Evolutionary conservation across 2,329 filamentous ascomycete species (phyloP), one percentile per base, ranked within the genome.

Genomic region (Botrytis fabae): DNA sequence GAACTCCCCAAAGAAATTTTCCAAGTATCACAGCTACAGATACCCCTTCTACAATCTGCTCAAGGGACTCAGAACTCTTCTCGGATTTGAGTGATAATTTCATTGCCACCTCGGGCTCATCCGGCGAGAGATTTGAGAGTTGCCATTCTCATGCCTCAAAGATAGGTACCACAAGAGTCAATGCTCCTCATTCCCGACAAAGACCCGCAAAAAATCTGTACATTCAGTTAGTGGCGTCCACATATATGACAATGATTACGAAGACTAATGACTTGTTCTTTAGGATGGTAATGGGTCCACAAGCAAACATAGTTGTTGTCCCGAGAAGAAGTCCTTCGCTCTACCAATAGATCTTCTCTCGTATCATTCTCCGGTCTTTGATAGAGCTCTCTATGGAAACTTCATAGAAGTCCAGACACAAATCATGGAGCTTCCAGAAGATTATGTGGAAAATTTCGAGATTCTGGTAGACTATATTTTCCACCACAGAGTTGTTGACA

Each of bases 281-380:
- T 38, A 69, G 65, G 16, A 69, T 69, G 57, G n/a, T 62, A 3
- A 7, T 16, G 25, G 68, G 74, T 18, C 70, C 75, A 2, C 70
- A 40, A 44, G 71, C 75, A 20, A 61, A 74, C 1, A 18, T 78
- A 32, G 38, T 72, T 35, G 73, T 77, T n/a, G 76, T 25, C 22
- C 65, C 3, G n/a, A 72, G 7, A 75, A 72, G 61, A 75, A 75
- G 38, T 57, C 71, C 22, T 77, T 73, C 40, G 46, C 14, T 1
- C 46, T 77, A 20, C 74, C 75, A 6, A 76, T 74, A 48, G 22
- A 54, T 2, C 69, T 78, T 12, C 42, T 77, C 0, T 74, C 70
- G 46, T 42, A 77, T 61, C 74, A 75, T n/a, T 76, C 70, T 1
- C 32, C 59, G 4, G 72, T 73, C 35, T 77, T 78, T 12, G 68